Conservation (phyloP, 139 green algal species). For the Marvania coccoides region DNA sequence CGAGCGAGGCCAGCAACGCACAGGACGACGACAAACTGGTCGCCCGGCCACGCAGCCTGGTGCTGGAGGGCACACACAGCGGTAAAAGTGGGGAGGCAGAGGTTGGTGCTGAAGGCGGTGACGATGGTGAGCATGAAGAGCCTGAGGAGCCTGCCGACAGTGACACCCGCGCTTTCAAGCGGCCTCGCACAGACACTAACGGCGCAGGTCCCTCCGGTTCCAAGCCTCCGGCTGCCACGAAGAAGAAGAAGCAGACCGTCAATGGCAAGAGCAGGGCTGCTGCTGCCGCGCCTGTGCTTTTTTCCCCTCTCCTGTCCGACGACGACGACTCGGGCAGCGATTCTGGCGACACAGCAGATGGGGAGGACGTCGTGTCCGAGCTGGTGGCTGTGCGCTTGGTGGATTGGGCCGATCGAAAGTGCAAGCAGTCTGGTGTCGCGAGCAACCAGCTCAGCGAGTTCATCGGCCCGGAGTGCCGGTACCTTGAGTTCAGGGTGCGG, state of each 20-base stretch:
- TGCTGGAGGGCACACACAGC: not conserved
- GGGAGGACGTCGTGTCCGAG: too few species aligned
- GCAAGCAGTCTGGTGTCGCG: conserved; percentile 10
- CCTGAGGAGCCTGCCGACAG: not conserved
- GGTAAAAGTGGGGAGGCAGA: not conserved
- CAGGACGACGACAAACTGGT: conserved; percentile 19
- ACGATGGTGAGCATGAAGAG: not conserved
- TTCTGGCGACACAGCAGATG: not conserved
- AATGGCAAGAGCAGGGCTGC: not conserved
- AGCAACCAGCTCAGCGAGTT: conserved; percentile 29
- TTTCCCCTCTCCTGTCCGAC: too few species aligned
- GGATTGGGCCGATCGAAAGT: not conserved
- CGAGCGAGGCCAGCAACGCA: not conserved
- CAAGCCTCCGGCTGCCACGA: too few species aligned
- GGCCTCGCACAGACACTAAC: too few species aligned
- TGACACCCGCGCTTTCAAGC: not conserved
- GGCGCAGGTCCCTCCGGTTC: too few species aligned
- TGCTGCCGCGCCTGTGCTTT: too few species aligned
- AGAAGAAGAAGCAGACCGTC: not conserved
- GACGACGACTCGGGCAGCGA: too few species aligned
- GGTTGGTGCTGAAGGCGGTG: not conserved
- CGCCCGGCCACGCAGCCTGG: not conserved
- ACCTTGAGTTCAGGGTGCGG: conserved; percentile 44
- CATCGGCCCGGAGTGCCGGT: conserved; percentile 34
- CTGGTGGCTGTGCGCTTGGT: too few species aligned